These are phyloP conservation scores for Wallacemonas sp. DNA, from an alignment of 208 protist species.

Conservation along the genomic window DNA sequence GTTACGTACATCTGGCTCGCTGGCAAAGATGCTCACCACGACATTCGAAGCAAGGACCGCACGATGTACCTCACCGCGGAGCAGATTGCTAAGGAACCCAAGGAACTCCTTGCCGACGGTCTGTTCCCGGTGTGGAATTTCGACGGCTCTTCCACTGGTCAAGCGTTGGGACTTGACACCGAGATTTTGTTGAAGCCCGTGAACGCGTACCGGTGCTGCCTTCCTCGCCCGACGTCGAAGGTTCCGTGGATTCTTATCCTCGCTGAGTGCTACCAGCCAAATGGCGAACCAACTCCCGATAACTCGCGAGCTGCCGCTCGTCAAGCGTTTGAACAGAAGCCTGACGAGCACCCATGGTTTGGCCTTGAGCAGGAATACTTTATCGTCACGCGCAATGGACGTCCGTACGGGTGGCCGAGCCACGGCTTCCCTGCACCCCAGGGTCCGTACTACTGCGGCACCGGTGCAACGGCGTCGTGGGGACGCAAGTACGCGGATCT, in stretches of 20 bases:
- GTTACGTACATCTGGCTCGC: constrained; percentile 89
- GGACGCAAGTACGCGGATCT: constrained; percentile 87
- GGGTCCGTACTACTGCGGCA: constrained; percentile 97
- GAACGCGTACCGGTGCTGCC: constrained; percentile 71
- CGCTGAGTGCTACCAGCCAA: constrained; percentile 93
- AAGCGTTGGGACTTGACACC: constrained; percentile 68
- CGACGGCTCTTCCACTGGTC: constrained; percentile 93
- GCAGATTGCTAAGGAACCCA: constrained; percentile 54
- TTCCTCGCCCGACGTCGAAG: constrained; percentile 66
- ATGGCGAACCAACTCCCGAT: constrained; percentile 85
- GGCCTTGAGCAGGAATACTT: constrained; percentile 89
- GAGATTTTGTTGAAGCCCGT: constrained; percentile 91
- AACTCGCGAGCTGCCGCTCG: constrained; percentile 90
- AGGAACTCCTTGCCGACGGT: constrained; percentile 60
- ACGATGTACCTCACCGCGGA: constrained; percentile 69
- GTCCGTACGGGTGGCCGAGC: constrained; percentile 84
- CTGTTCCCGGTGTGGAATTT: constrained; percentile 97
- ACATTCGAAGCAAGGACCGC: constrained; percentile 86
- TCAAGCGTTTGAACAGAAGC: constrained; percentile 77
- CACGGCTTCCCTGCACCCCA: constrained; percentile 93
- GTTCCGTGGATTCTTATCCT: constrained; percentile 88
- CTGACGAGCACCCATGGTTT: constrained; percentile 83
- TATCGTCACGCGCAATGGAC: constrained; percentile 42
- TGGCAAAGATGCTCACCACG: constrained; percentile 77
- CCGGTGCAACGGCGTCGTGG: constrained; percentile 66